These are phyloP conservation scores for Candida namnaoensis DNA, from an alignment of 805 yeast genomes.

Conservation along the genomic window DNA sequence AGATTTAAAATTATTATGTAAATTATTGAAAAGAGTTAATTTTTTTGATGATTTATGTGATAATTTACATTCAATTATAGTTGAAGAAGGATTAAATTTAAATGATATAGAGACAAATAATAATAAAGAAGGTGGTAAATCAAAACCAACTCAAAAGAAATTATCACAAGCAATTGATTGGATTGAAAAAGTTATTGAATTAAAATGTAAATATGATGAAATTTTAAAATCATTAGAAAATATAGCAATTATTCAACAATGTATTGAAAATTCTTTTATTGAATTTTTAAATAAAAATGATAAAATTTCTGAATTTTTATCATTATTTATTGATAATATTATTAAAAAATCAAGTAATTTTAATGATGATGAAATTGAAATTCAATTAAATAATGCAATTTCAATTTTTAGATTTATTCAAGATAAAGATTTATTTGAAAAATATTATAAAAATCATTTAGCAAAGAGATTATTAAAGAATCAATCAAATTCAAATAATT, in stretches of 20 bases:
- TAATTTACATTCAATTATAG: slow-evolving; percentile 37
- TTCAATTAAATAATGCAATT: slow-evolving; percentile 44
- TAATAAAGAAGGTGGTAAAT: neutral
- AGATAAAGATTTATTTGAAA: slow-evolving; percentile 84
- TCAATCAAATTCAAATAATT: slow-evolving; percentile 7
- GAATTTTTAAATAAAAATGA: slow-evolving; percentile 46
- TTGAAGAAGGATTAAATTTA: slow-evolving; percentile 31
- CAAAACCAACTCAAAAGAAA: slow-evolving; percentile 19
- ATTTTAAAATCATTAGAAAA: slow-evolving; percentile 37
- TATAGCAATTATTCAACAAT: slow-evolving; percentile 40
- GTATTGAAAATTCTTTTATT: slow-evolving; percentile 53
- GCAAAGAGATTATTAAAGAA: slow-evolving; percentile 66
- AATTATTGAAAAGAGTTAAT: slow-evolving; percentile 45
- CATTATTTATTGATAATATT: slow-evolving; percentile 49
- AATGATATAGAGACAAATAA: neutral
- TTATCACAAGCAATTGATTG: slow-evolving; percentile 54
- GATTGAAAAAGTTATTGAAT: slow-evolving; percentile 48
- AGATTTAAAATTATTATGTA: slow-evolving; percentile 39
- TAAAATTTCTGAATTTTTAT: slow-evolving; percentile 44
- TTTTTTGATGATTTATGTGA: slow-evolving; percentile 39
- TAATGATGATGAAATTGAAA: slow-evolving; percentile 34
- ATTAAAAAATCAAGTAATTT: slow-evolving; percentile 42
- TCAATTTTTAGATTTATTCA: slow-evolving; percentile 57
- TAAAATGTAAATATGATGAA: slow-evolving; percentile 40
- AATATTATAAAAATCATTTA: slow-evolving; percentile 74